Base-by-base conservation (phyloP, 2,329 filamentous ascomycete genomes). In the Phyllosticta citribraziliensis region DNA sequence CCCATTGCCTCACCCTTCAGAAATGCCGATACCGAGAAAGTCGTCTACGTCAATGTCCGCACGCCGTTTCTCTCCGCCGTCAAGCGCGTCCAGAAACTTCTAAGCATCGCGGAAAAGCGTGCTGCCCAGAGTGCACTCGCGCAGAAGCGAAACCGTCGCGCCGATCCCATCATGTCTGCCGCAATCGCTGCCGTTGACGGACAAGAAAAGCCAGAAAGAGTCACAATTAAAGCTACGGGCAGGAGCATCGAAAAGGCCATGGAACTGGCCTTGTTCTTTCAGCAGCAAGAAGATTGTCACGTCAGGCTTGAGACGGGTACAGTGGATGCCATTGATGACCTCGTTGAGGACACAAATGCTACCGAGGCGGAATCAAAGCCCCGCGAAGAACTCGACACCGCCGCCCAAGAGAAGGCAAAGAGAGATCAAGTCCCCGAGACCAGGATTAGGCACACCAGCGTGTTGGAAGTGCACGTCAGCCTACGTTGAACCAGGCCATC, bases 41-140 rank as follows among this genome's bases (percentile, higher is more conserved):
- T 82, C 63, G 78, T 91, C 71, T 89, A 90, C 75, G 78, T 91
- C 62, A 84, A 83, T 47, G 74, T 82, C 51, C 78, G 78, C 47
- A 85, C 87, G 0, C 84, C 86, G 6, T 88, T 89, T 76, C 82
- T 89, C 73, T 82, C 86, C 11, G 78, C 83, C 4, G 80, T 89
- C 12, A 84, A 84, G 67, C 85, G 87, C 57, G 81, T 86, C 14
- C 82, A 84, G 63, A 84, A 84, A 63, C 80, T 85, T 1, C 82
- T 91, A 3, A 76, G 82, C 53, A 77, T 80, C 47, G 79, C 81
- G 3, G 76, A 81, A 2, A 81, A 82, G 58, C 78, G 82, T 24
- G 61, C 64, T 5, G 61, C 64, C 0, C 56, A 58, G 22, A 50
- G 58, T 6, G 52, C 30, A 19, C 62, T 60, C 56, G 40, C 56